Percentiles rank a stretch among this genome's conserved stretches.
These are phyloP conservation scores for Moricandia arvensis DNA, from an alignment of 345 rosid species.

Conservation along the genomic window DNA sequence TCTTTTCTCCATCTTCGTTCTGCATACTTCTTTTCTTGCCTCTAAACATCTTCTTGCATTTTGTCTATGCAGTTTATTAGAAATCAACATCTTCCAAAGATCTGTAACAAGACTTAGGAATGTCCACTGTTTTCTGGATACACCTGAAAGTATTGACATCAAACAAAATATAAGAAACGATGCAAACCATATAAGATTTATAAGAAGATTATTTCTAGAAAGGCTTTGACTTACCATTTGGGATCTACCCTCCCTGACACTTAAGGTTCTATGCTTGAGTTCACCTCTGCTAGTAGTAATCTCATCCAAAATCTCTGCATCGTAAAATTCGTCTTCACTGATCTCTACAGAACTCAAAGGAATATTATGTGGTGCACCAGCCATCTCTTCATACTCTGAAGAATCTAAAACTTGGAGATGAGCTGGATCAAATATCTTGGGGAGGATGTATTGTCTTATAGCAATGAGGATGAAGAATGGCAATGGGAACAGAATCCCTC, in stretches of 20 bases:
- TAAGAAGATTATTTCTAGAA: background rate
- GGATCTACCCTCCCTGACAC: conserved; percentile 55
- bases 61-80: background rate
- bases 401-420: conserved; percentile 78
- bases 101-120: conserved; percentile 14
- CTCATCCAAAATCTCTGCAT: conserved; percentile 75
- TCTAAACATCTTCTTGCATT: background rate
- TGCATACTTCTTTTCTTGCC: conserved; percentile 19
- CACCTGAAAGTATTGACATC: conserved; percentile 25
- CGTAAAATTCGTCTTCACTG: conserved; percentile 56
- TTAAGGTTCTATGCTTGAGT: conserved; percentile 60
- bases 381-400: conserved; percentile 68
- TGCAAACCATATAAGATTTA: background rate
- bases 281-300: conserved; percentile 82
- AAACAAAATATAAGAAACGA: background rate
- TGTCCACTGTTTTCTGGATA: conserved; percentile 35
- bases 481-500: conserved; percentile 70
- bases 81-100: background rate
- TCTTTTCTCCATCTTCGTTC: background rate
- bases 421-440: conserved; percentile 54
- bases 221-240: conserved; percentile 23
- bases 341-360: conserved; percentile 17
- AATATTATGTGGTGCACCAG: conserved; percentile 47
- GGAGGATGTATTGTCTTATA: conserved; percentile 64
- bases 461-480: conserved; percentile 70